Evolutionary conservation across 164 flowering plant species (phyloP).

Genomic region (Vitis vinifera): ASM3070453v1 NC_081810.1:3041501-3042000

Average conservation of each 20-base stretch:
- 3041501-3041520: no score
- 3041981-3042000: not conserved
- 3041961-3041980: not conserved
- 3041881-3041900: slow-evolving; percentile 90
- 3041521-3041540: no score
- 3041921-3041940: not conserved
- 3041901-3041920: not conserved
- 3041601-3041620: not conserved
- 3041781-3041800: slow-evolving; percentile 77
- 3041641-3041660: not conserved
- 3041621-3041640: not conserved
- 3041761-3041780: slow-evolving; percentile 85
- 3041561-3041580: no score
- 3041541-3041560: no score
- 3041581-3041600: not conserved
- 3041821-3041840: slow-evolving; percentile 97
- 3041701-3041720: not conserved
- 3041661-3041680: not conserved
- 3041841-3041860: slow-evolving; percentile 83
- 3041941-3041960: not conserved
- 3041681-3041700: not conserved
- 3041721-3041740: slow-evolving; percentile 20
- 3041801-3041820: slow-evolving; percentile 92
- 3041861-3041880: slow-evolving; percentile 89
- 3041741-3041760: slow-evolving; percentile 85